Percentiles rank a stretch among this genome's conserved stretches.
phyloP scores from a whole-genome alignment of 2,329 filamentous ascomycete genomes.

The Clarireedia monteithiana region DNA sequence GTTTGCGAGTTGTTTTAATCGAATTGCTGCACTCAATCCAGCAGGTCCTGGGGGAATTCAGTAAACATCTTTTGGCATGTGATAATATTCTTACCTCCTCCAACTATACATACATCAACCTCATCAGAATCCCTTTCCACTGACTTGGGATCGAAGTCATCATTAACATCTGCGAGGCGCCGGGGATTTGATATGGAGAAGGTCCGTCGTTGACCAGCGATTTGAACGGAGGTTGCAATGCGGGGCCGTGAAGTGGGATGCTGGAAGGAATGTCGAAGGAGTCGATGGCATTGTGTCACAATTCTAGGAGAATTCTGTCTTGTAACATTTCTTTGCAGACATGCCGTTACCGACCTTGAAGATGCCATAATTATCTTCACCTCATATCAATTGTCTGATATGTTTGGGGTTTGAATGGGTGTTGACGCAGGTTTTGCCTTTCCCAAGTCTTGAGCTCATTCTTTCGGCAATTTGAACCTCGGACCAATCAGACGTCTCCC shows the following conservation, averaged over 20 bases:
- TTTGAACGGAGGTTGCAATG: slow-evolving; percentile 9
- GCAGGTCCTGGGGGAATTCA: slow-evolving; percentile 57
- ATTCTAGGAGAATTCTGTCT: slow-evolving; percentile 14
- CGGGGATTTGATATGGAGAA: slow-evolving; percentile 38
- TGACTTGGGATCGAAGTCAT: slow-evolving; percentile 55
- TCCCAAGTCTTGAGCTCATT: slow-evolving; percentile 3
- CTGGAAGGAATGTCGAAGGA: slow-evolving; percentile 14
- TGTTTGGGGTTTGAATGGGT: neutral
- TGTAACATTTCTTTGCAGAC: slow-evolving; percentile 22
- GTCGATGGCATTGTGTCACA: slow-evolving; percentile 12
- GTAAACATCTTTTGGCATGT: slow-evolving; percentile 1
- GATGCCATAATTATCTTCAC: slow-evolving; percentile 25
- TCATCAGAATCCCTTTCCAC: slow-evolving; percentile 85
- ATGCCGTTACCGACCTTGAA: slow-evolving; percentile 22
- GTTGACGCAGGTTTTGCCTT: too few species aligned
- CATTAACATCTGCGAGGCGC: slow-evolving; percentile 39
- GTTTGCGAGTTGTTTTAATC: slow-evolving; percentile 90
- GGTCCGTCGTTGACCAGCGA: slow-evolving; percentile 28
- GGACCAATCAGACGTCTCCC: slow-evolving; percentile 11
- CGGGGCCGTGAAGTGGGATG: slow-evolving; percentile 17
- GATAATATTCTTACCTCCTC: slow-evolving; percentile 53
- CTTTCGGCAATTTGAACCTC: slow-evolving; percentile 8
- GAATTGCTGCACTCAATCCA: slow-evolving; percentile 86
- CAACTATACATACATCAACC: slow-evolving; percentile 95
- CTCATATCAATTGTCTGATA: slow-evolving; percentile 19